Base-by-base conservation (phyloP, 1,284 basidiomycete species). In the Cystobasidium pallidum region DNA sequence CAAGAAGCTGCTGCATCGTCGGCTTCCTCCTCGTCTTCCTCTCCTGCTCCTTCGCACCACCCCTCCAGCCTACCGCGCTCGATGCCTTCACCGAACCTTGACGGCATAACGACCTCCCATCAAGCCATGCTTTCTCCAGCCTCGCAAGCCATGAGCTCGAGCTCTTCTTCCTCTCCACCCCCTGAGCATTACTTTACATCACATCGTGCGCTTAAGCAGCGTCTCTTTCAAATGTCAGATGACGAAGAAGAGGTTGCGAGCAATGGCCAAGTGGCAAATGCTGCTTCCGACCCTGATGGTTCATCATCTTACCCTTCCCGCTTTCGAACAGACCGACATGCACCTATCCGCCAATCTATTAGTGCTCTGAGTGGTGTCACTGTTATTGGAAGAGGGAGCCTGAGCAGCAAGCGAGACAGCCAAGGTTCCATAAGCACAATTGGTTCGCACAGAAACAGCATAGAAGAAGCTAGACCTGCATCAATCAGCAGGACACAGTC, bases 331-430 rank as follows among this genome's bases (percentile, higher is more conserved):
- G 68, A 51, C n/a, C 59, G 68, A 2, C 28, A 43, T n/a, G 61
- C 63, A 28, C 68, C 68, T 11, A 64, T 64, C 13, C 45, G 68
- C 17, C 54, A 47, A 30, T 59, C 54, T 11, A 71, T 71, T 3
- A 59, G 54, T 39, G 68, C 68, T 19, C 19, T 71, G 32, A 71
- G 68, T 47, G 68, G 68, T 24, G 68, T 71, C 21, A 71, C 68
- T 17, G 59, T 71, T n/a, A 71, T 71, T 26, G 68, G 68, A 8
- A 63, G 55, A 64, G 68, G 68, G 7, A 49, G 55, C 52, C 10
- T 64, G 21, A 51, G 47, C 62, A 63, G 45, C 19, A 49, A 49
- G 19, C 45, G 68, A 10, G 68, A 71, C 39, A 63, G 61, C 24
- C 57, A 64, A 32, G 68, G 68, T 15, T 71, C 68, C 17, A 54